phyloP scores from a whole-genome alignment of 2,329 filamentous ascomycete species.

The Colletotrichum salicis region DNA sequence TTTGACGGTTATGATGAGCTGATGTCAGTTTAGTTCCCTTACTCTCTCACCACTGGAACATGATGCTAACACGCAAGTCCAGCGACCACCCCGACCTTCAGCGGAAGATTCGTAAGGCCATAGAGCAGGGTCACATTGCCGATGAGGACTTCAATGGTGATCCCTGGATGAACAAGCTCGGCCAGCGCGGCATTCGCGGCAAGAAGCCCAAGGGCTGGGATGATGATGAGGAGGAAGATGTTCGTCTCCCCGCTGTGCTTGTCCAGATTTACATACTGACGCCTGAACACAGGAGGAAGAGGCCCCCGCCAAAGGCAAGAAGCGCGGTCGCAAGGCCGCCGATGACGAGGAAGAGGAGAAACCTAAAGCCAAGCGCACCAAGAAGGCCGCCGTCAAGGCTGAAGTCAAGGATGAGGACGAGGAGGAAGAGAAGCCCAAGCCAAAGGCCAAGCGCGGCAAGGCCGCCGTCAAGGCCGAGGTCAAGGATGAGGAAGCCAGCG shows the following conservation, averaged over 20 bases:
- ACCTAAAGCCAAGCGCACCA: constrained; percentile 45
- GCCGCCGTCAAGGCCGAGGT: constrained; percentile 32
- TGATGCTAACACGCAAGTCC: constrained; percentile 22
- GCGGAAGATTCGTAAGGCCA: constrained; percentile 77
- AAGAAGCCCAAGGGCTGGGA: constrained; percentile 44
- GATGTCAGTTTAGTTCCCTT: constrained; percentile 43
- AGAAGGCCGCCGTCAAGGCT: constrained; percentile 39
- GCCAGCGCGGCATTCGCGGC: constrained; percentile 71
- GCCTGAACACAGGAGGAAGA: constrained; percentile 44
- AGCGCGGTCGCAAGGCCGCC: constrained; percentile 33
- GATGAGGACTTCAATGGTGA: constrained; percentile 90
- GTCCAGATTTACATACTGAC: background rate
- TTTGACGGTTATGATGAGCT: constrained; percentile 88
- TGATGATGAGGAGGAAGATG: constrained; percentile 33
- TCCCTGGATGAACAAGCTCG: constrained; percentile 76
- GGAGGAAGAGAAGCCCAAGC: constrained; percentile 38
- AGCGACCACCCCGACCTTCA: constrained; percentile 69
- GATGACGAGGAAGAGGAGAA: constrained; percentile 39
- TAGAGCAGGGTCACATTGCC: constrained; percentile 83
- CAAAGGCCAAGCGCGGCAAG: constrained; percentile 37
- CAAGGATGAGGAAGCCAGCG: constrained; percentile 38
- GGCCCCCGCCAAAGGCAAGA: constrained; percentile 34
- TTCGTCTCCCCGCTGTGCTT: background rate
- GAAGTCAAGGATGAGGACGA: constrained; percentile 40
- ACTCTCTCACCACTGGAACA: background rate